Evolutionary conservation across 768 basidiomycete species (phyloP), one percentile per base, ranked within the genome.

Genomic region (Suillus paluster): DNA sequence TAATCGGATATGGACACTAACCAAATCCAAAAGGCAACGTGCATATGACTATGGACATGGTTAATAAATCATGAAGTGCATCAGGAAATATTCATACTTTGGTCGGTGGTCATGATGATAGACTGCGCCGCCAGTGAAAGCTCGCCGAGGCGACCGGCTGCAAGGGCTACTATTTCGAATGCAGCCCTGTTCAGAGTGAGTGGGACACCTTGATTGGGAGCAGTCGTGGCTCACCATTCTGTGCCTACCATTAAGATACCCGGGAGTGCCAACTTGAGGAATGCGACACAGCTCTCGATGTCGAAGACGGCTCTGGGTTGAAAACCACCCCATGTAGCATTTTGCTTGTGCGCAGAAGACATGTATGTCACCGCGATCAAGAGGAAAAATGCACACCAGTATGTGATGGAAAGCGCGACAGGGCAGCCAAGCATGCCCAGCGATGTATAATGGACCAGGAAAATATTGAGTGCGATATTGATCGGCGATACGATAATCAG

Each of bases 221-320:
- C 33, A 27, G 58, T 38, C 42, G 42, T 27, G 42, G 36, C 80
- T 58, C 68, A 90, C 90, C 90, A 93, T 78, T 93, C 91, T 4
- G 90, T 90, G 23, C 88, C 89, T 33, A 91, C 84, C 90, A 91
- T 91, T 30, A 91, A 67, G 48, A 92, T 89, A 0, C 90, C 91
- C 0, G 91, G 90, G n/a, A 92, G 67, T 0, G 89, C 91, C 46
- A 92, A 81, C 57, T 80, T 81, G 30, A 90, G 79, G 72, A 92
- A 92, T 23, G 68, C 68, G 41, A 78, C 63, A 64, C 89, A 90
- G 64, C 85, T 82, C 21, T 73, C 70, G 11, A 67, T 30, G 61
- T 88, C 80, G 42, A 90, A 63, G 12, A 83, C 82, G 3, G 75
- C 70, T 1, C 67, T 66, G 25, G 80, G 73, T 59, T 83, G 81